Evolutionary conservation across 1,284 basidiomycete genomes (phyloP), one percentile per base, ranked within the genome.

Genomic region (Cryptococcus hybrid): DNA sequence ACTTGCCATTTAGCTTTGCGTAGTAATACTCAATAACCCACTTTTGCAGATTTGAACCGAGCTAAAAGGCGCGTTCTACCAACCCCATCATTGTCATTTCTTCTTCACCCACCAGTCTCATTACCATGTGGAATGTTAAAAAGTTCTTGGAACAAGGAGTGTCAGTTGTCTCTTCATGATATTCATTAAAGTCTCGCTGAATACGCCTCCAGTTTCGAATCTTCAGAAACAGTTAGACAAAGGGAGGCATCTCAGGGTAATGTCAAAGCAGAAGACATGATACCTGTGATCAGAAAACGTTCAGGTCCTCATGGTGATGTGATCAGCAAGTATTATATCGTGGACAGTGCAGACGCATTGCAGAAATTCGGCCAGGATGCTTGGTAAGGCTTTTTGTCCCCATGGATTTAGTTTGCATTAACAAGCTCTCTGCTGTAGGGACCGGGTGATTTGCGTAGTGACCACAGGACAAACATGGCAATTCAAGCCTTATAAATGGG

Each of bases 401-500:
- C 40, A 7, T 7, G 12, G 34, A 36, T 15, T 24, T n/a, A 43
- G 38, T 7, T 38, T 12, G 40, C 7, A 30, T 15, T 18, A 18
- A 37, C 3, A 15, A 7, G 24, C 18, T 18, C 18, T 18, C 18
- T 18, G 18, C 9, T 34, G 8, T 38, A 82, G 84, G 84, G 91
- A 95, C 60, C 84, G 95, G 30, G 96, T 99, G 5, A 87, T 97
- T 3, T 95, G 92, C 65, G 95, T 99, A 9, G 88, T 97, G 83
- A 98, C 95, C 1, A 98, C 92, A 0, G 95, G 95, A 2, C 95
- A 98, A 69, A 87, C 88, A 51, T 99, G 95, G 95, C 95, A 98
- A 76, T 99, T 99, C 80, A 85, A 88, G 64, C 87, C 89, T 36
- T 99, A 98, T 80, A 92, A 92, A 74, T 98, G 94, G 94, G 86